Evolutionary conservation across 148 eudicot genomes (phyloP), one percentile per base, ranked within the genome.

Genomic region (Dysphania ambrosioides): DNA sequence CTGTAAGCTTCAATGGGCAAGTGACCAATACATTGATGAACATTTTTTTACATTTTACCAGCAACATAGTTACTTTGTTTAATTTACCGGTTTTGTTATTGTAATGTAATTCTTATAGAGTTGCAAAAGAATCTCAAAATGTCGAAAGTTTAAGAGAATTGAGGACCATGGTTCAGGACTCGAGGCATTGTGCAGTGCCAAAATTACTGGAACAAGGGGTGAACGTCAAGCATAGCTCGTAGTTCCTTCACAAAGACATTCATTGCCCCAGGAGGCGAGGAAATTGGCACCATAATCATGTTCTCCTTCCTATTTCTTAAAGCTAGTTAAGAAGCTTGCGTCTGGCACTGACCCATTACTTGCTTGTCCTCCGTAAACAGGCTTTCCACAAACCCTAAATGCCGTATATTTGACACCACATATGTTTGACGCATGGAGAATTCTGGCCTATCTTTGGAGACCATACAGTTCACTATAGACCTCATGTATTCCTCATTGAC

Each of bases 371-470:
- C 77, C 82, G 3, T 65, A 82, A 23, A 71, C 31, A 23, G 82
- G 79, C 30, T 79, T 82, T 0, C 82, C 85, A 82, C 85, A 82
- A 82, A 82, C 24, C 84, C 84, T 2, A 78, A 27, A 35, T 79
- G 75, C 38, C 81, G 68, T 6, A 82, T 42, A 53, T 82, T 81
- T 3, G 81, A 82, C 5, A 82, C 76, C 27, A 82, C 68, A 27
- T 78, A 82, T 1, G 81, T 82, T 4, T 55, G 61, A 19, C 62
- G 68, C 8, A 59, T 30, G 0, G 73, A 57, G 57, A 82, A 82
- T 30, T 44, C 68, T 0, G 81, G 84, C 3, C 84, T 73, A 16
- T 72, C 81, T 8, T 41, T 57, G 8, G 74, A 29, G 19, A 78
- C 84, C 81, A 82, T 78, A 60, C 78, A 76, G 68, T 82, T 79